Base-by-base conservation (phyloP, 2,329 filamentous ascomycete species). In the Penicillium rolfsii region DNA sequence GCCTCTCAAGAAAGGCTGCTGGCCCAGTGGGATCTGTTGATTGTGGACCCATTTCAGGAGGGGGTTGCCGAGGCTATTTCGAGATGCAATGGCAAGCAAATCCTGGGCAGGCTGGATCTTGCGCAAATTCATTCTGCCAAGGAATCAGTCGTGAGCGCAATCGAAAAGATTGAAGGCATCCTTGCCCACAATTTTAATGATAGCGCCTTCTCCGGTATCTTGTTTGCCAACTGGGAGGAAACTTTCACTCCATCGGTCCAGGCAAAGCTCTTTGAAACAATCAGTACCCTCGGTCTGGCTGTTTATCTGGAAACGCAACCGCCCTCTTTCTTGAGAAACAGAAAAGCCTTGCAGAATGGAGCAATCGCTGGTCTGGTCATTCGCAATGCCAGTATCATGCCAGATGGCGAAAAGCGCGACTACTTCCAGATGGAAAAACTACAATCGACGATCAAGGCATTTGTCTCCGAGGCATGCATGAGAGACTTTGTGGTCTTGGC, bases 381-480 rank as follows among this genome's bases (percentile, higher is more conserved):
- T 57, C 71, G 73, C 19, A 81, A 81, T 64, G 78, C 72, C 3
- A 79, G 76, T 12, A 79, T 80, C 60, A 64, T 78, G 30, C 68
- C 73, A 1, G 67, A 76, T 19, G 79, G 79, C 11, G 74, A 80
- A 43, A 77, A 76, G 52, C 73, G 78, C 5, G 77, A 81, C 59
- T 81, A 80, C 64, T 81, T 80, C 60, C 75, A 79, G 45, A 77
- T 82, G 74, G 60, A 66, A 26, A 67, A 74, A 14, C 68, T 82
- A 63, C 74, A 76, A 41, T 61, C 73, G 8, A 79, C 80, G 0
- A 74, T 81, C 60, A 79, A 81, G 58, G 77, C 80, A 4, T 77
- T 81, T 54, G 79, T 80, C 8, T 77, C 78, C 6, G 78, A 82
- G 65, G 73, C 79, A n/a, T 80, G 77, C 52, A 68, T 79, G 49